A percentile compares a stretch with the other conserved stretches of the same genome.
Evolutionary conservation across 2,329 filamentous ascomycete genomes (phyloP).

Genomic region (Chrysoporthe austroafricana): DNA sequence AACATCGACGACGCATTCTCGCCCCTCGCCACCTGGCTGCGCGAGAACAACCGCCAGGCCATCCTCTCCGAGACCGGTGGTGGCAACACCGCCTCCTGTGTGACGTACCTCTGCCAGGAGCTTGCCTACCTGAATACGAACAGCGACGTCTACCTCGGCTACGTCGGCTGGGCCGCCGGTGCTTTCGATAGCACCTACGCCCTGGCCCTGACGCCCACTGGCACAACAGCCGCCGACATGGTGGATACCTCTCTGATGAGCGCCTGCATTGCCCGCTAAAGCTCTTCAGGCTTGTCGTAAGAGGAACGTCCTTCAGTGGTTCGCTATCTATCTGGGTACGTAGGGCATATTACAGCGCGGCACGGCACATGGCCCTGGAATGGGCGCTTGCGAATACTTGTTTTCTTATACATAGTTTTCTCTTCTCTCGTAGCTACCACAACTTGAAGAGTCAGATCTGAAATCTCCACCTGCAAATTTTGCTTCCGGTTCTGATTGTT

Average conservation of each 20-base stretch:
- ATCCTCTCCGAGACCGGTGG: constrained; percentile 44
- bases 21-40: constrained; percentile 41
- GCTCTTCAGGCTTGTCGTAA: not conserved
- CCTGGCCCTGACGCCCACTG: constrained; percentile 36
- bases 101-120: constrained; percentile 38
- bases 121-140: constrained; percentile 40
- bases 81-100: constrained; percentile 40
- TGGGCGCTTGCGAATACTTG: not conserved
- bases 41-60: constrained; percentile 39
- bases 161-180: constrained; percentile 37
- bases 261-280: constrained; percentile 38
- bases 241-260: constrained; percentile 48
- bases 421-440: not conserved
- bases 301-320: not conserved
- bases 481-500: not conserved
- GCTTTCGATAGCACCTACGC: constrained; percentile 35
- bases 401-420: not conserved
- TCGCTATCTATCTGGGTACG: not conserved
- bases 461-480: not conserved
- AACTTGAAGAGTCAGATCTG: not conserved
- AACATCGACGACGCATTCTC: constrained; percentile 40
- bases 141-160: constrained; percentile 37
- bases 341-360: not conserved
- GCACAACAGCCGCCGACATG: constrained; percentile 35
- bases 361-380: not conserved